These are phyloP conservation scores for Alternaria alternata DNA, from an alignment of 2,329 filamentous ascomycete species.

Conservation along the genomic window DNA sequence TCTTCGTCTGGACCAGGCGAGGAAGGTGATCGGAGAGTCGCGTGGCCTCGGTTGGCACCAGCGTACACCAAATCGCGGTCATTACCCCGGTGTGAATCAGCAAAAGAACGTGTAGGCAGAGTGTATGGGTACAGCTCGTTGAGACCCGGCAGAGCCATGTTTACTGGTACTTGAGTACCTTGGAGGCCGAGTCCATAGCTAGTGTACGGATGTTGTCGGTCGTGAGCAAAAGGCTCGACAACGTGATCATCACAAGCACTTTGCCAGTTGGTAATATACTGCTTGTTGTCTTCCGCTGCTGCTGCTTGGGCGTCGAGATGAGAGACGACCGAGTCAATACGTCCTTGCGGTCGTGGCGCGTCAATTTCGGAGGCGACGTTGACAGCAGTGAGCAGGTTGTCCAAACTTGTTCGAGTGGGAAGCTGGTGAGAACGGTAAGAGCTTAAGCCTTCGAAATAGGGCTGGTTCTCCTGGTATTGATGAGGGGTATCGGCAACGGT, in stretches of 20 bases:
- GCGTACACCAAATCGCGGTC: neutral
- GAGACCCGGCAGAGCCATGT: constrained; percentile 3
- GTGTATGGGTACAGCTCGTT: neutral
- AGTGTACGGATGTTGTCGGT: constrained; percentile 2
- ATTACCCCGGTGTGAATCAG: neutral
- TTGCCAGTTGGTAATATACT: constrained; percentile 11
- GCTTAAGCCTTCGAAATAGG: neutral
- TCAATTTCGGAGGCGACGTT: constrained; percentile 36
- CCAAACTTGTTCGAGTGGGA: constrained; percentile 25
- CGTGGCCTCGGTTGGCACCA: neutral
- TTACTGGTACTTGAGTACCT: constrained; percentile 1
- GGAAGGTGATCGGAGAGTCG: neutral
- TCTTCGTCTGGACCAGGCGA: constrained; percentile 5
- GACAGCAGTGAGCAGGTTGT: constrained; percentile 35
- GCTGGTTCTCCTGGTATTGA: neutral
- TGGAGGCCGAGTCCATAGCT: neutral
- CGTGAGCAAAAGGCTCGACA: neutral
- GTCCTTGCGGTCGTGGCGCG: constrained; percentile 32
- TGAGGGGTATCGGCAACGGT: constrained; percentile 14
- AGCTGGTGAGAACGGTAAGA: constrained; percentile 15
- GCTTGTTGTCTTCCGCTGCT: constrained; percentile 21
- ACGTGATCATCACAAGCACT: neutral
- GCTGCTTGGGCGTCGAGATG: constrained; percentile 32
- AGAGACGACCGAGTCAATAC: constrained; percentile 33
- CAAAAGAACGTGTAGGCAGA: neutral